phyloP scores from a whole-genome alignment of 2,329 filamentous ascomycete genomes.

The Aureobasidium sp. region DNA sequence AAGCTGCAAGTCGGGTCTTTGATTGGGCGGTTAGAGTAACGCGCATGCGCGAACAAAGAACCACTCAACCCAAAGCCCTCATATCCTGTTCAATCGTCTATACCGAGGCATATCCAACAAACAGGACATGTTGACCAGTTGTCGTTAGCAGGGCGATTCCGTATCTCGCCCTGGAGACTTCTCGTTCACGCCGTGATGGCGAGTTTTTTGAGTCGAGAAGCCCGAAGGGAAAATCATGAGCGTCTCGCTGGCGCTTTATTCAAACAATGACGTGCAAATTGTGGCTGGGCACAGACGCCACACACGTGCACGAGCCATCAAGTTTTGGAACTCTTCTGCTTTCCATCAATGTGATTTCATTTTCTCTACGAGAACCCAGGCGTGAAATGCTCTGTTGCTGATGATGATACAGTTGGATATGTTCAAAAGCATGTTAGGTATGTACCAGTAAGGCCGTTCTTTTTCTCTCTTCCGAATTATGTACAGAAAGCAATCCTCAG shows the following conservation, averaged over 20 bases:
- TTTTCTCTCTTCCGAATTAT: too few relatives aligned
- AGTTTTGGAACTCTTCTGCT: not conserved
- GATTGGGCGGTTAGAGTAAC: slow-evolving; percentile 10
- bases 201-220: slow-evolving; percentile 14
- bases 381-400: too few relatives aligned
- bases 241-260: slow-evolving; percentile 10
- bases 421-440: too few relatives aligned
- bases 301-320: not conserved
- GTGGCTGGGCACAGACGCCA: slow-evolving; percentile 7
- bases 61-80: slow-evolving; percentile 1
- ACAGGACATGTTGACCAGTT: slow-evolving; percentile 8
- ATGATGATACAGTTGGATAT: too few relatives aligned
- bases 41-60: slow-evolving; percentile 16
- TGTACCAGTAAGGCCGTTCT: too few relatives aligned
- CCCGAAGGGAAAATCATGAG: slow-evolving; percentile 9
- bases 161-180: slow-evolving; percentile 14
- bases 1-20: slow-evolving; percentile 13
- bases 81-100: slow-evolving; percentile 1
- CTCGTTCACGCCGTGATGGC: slow-evolving; percentile 9
- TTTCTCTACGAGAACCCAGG: too few relatives aligned
- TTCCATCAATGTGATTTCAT: not conserved
- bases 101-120: not conserved
- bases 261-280: not conserved
- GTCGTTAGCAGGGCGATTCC: slow-evolving; percentile 15
- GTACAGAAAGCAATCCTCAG: too few relatives aligned